phyloP scores from a whole-genome alignment of 805 yeast species.

The Pichia occidentalis region DNA sequence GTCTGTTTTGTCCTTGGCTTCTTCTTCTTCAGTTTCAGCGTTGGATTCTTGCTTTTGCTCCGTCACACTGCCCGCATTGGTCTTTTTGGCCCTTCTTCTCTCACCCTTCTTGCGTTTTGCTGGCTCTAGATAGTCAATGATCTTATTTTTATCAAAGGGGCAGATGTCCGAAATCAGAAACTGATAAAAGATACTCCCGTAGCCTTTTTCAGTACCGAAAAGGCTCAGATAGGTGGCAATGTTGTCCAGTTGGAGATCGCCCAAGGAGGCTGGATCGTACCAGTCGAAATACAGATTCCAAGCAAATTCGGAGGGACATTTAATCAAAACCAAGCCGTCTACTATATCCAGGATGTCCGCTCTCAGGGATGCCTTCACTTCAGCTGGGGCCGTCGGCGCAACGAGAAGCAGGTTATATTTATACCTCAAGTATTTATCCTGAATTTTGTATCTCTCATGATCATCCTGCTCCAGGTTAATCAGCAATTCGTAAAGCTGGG shows the following conservation, averaged over 20 bases:
- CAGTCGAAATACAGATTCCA: constrained; percentile 76
- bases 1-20: constrained; percentile 14
- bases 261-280: constrained; percentile 47
- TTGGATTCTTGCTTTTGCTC: constrained; percentile 11
- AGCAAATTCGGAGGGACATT: constrained; percentile 52
- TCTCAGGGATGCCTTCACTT: constrained; percentile 33
- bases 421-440: constrained; percentile 54
- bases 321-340: constrained; percentile 67
- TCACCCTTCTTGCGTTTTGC: constrained; percentile 11
- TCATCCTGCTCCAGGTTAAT: constrained; percentile 58
- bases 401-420: constrained; percentile 50
- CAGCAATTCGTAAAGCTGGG: constrained; percentile 45
- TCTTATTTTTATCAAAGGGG: constrained; percentile 40
- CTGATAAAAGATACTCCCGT: constrained; percentile 53
- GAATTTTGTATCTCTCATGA: constrained; percentile 46
- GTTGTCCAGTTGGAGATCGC: constrained; percentile 40
- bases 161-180: constrained; percentile 64
- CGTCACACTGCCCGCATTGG: constrained; percentile 10
- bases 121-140: constrained; percentile 19
- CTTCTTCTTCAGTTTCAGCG: constrained; percentile 21
- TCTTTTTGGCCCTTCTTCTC: constrained; percentile 14
- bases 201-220: constrained; percentile 51
- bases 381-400: constrained; percentile 43
- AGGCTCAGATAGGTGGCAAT: constrained; percentile 46
- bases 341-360: constrained; percentile 47